Evolutionary conservation across 208 protist species (phyloP).

Genomic region (Endotrypanum monterogeii): DNA sequence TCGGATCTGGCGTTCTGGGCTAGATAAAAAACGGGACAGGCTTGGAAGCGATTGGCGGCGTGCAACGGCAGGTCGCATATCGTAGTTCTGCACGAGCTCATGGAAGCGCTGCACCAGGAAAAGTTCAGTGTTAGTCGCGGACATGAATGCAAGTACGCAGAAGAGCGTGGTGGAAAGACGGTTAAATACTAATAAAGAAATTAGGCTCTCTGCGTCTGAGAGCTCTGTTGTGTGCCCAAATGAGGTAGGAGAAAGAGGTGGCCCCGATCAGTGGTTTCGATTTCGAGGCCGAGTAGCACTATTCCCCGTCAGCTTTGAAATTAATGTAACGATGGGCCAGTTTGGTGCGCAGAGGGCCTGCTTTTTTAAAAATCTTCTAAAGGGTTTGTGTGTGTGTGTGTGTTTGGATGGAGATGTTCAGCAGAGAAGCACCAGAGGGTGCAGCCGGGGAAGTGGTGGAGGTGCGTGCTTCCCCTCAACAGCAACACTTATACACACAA

Average conservation of each 20-base stretch:
- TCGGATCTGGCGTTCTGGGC: slow-evolving; percentile 80
- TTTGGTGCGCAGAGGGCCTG: neutral
- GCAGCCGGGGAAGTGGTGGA: neutral
- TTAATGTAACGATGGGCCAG: no score
- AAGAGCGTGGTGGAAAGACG: neutral
- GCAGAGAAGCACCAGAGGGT: neutral
- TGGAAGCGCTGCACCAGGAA: slow-evolving; percentile 83
- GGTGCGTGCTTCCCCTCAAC: no score
- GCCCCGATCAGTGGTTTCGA: neutral
- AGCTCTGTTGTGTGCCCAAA: neutral
- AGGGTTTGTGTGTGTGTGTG: neutral
- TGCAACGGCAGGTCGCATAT: slow-evolving; percentile 75
- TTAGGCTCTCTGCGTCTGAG: neutral
- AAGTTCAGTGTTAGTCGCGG: slow-evolving; percentile 74
- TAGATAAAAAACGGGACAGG: slow-evolving; percentile 77
- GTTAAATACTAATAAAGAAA: neutral
- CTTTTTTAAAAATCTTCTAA: neutral
- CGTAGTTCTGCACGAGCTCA: slow-evolving; percentile 71
- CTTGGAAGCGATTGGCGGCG: slow-evolving; percentile 84
- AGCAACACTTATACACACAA: neutral
- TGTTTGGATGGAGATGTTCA: neutral
- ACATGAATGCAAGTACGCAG: slow-evolving; percentile 29
- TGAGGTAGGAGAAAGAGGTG: neutral
- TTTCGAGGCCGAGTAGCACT: neutral
- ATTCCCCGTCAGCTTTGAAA: neutral